These are phyloP conservation scores for Exophiala phaeomuriformis DNA, from an alignment of 2,329 filamentous ascomycete genomes.

Conservation along the genomic window DNA sequence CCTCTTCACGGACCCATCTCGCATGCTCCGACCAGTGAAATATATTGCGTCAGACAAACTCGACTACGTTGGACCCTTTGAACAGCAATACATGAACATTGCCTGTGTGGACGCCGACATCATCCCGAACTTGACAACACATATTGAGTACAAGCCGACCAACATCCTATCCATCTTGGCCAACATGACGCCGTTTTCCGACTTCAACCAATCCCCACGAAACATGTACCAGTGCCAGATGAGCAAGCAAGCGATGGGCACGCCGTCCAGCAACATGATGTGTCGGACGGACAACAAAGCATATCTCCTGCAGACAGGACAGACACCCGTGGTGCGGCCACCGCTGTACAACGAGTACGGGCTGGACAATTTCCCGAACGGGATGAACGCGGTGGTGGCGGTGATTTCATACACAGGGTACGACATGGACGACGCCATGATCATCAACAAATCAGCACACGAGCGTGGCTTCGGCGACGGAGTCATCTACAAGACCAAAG, in stretches of 20 bases:
- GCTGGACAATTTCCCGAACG: constrained; percentile 96
- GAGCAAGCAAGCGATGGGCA: constrained; percentile 99
- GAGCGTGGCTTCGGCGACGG: constrained; percentile 94
- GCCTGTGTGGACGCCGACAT: constrained; percentile 85
- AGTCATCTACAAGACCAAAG: constrained; percentile 96
- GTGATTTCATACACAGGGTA: constrained; percentile 99
- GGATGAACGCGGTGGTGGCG: constrained; percentile 88
- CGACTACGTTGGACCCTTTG: constrained; percentile 85
- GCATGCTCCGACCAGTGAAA: constrained; percentile 87
- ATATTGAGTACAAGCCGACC: constrained; percentile 89
- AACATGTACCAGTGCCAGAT: constrained; percentile 99
- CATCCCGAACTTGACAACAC: constrained; percentile 78
- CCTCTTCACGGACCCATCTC: constrained; percentile 76
- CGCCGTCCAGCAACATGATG: constrained; percentile 72
- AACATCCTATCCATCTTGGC: constrained; percentile 96
- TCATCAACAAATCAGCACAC: constrained; percentile 93
- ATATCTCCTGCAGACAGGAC: constrained; percentile 88
- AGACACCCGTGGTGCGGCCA: constrained; percentile 86
- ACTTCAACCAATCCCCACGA: constrained; percentile 96
- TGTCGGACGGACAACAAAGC: constrained; percentile 96
- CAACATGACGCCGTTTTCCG: constrained; percentile 97
- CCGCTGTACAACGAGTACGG: constrained; percentile 94
- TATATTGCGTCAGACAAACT: constrained; percentile 79
- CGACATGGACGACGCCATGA: constrained; percentile 99
- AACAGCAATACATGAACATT: constrained; percentile 98